Evolutionary conservation across 768 basidiomycete species (phyloP), one percentile per base, ranked within the genome.

Genomic region (Chlorophyllum brunneum): DNA sequence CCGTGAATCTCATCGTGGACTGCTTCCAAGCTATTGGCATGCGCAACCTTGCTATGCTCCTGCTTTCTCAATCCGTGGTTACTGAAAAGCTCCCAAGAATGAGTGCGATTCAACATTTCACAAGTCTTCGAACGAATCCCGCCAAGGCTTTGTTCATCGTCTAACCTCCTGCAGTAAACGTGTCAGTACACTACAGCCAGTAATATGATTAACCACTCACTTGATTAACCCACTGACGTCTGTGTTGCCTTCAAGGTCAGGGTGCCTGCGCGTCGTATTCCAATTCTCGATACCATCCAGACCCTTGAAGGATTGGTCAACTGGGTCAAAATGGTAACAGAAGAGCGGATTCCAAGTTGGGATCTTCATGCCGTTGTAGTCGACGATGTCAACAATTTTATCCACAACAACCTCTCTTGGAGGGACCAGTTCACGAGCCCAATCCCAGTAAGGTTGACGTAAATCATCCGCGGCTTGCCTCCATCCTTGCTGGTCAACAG

Each of bases 1-100:
- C 67, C 70, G 54, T 81, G 78, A 13, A 80, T 68, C 20, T 60
- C 55, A 54, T 79, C 75, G 50, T 81, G 80, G 43, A 80, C 71
- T 22, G 71, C 69, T 55, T 81, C 78, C 30, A 81, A 57, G 59
- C 75, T 77, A 67, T 74, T 77, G 45, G 68, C 69, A 20, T 62
- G 55, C 37, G 67, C 68, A 6, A 66, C 70, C 48, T 73, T 67
- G 9, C n/a, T n/a, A n/a, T n/a, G n/a, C n/a, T n/a, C n/a, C n/a
- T n/a, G n/a, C n/a, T n/a, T n/a, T n/a, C 64, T 68, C 5, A 58
- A 59, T 0, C 68, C 65, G 58, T 76, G 70, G 61, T 77, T 80
- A 55, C 76, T 78, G 64, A 81, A 79, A 2, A 63, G 67, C 0
- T 63, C 55, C 76, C 77, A 80, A 5, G 63, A 68, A 39, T 63